phyloP scores from a whole-genome alignment of 768 basidiomycete genomes.

The Chalciporus chontae region DNA sequence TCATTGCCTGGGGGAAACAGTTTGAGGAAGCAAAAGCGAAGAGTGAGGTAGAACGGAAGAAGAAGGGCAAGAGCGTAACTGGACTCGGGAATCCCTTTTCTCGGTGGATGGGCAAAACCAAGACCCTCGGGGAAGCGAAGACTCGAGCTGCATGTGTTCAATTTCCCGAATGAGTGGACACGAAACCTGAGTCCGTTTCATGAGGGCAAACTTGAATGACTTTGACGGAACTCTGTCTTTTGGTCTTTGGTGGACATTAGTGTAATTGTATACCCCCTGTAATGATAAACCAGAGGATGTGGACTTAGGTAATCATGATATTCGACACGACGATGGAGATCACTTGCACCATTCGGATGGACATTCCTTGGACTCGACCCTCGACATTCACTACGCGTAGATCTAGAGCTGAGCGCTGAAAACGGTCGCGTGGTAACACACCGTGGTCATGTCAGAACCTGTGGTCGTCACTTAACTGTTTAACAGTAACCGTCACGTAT shows the following conservation, averaged over 20 bases:
- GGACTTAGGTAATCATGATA: constrained; percentile 22
- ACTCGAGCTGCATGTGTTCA: background rate
- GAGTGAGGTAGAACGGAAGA: constrained; percentile 15
- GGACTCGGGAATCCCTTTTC: constrained; percentile 7
- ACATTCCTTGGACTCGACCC: constrained; percentile 29
- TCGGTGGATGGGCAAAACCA: constrained; percentile 17
- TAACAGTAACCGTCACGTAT: no score
- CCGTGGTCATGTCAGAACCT: no score
- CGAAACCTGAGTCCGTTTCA: background rate
- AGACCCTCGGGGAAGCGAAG: background rate
- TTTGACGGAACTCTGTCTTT: background rate
- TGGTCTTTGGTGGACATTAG: background rate
- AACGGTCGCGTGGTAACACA: constrained; percentile 5
- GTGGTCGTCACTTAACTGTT: no score
- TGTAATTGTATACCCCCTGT: background rate
- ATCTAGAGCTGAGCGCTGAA: no score
- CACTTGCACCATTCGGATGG: constrained; percentile 27
- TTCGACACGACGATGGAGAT: constrained; percentile 2
- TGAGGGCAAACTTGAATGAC: background rate
- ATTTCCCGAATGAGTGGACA: background rate
- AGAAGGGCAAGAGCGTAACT: constrained; percentile 6
- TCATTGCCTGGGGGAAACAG: constrained; percentile 35
- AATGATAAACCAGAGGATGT: no score
- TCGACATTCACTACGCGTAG: no score
- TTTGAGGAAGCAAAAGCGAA: constrained; percentile 25